Conservation (phyloP, 1,284 basidiomycete species). For the Cutaneotrichosporon sp. region DNA sequence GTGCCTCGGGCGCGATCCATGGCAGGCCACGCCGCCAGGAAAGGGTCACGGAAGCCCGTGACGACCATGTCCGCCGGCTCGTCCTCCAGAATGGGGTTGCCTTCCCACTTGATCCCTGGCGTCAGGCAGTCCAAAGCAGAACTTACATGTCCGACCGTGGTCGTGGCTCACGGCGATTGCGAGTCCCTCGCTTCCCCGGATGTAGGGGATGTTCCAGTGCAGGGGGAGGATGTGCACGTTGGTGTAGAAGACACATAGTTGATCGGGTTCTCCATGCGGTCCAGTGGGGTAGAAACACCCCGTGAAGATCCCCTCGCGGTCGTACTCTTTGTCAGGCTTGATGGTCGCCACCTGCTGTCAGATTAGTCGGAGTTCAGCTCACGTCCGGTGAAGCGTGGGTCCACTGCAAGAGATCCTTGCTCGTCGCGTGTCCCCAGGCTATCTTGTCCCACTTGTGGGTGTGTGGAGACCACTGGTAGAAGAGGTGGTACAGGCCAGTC, state of each 20-base stretch:
- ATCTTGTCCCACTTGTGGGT: constrained; percentile 20
- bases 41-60: constrained; percentile 25
- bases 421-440: constrained; percentile 23
- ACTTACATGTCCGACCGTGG: constrained; percentile 19
- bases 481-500: constrained; percentile 21
- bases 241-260: constrained; percentile 15
- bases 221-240: constrained; percentile 9
- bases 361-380: background rate
- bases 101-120: constrained; percentile 14
- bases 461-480: constrained; percentile 26
- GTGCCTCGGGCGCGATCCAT: constrained; percentile 12
- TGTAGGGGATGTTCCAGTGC: constrained; percentile 9
- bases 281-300: constrained; percentile 14
- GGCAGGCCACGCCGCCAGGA: constrained; percentile 17
- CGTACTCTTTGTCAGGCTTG: constrained; percentile 14
- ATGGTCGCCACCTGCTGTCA: constrained; percentile 7
- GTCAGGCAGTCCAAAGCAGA: background rate
- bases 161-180: constrained; percentile 17
- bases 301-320: constrained; percentile 21
- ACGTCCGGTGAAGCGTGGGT: constrained; percentile 4
- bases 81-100: constrained; percentile 17
- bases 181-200: constrained; percentile 17
- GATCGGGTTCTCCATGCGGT: background rate
- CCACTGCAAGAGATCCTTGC: constrained; percentile 20
- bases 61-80: constrained; percentile 12